A percentile compares a stretch with the other conserved stretches of the same genome.
These are phyloP conservation scores for Jaltomata sinuosa DNA, from an alignment of 257 asterid species.

Conservation along the genomic window DNA sequence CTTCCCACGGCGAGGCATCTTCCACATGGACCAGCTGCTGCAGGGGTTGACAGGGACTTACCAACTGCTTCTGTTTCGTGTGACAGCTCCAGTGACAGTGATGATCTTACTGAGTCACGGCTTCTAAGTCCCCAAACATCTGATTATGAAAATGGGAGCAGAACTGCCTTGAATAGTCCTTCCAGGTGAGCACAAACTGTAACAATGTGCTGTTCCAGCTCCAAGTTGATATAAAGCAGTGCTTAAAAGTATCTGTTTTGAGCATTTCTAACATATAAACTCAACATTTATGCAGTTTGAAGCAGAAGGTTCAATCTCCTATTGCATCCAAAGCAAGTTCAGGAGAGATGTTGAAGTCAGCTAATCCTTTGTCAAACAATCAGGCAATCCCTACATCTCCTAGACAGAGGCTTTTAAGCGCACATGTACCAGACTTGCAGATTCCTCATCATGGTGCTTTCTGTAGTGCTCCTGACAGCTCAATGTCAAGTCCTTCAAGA, in stretches of 20 bases:
- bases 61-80: slow-evolving; percentile 24
- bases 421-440: slow-evolving; percentile 19
- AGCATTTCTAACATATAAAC: not conserved
- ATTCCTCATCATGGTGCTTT: slow-evolving; percentile 23
- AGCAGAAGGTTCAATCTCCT: slow-evolving; percentile 22
- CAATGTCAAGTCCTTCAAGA: slow-evolving; percentile 62
- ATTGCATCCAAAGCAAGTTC: slow-evolving; percentile 12
- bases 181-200: slow-evolving; percentile 28
- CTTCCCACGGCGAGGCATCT: slow-evolving; percentile 15
- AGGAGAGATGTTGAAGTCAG: slow-evolving; percentile 18
- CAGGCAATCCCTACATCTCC: slow-evolving; percentile 15
- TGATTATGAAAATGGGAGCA: slow-evolving; percentile 31
- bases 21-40: slow-evolving; percentile 9
- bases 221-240: not conserved
- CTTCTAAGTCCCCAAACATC: slow-evolving; percentile 38
- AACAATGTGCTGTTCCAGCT: not conserved
- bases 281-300: slow-evolving; percentile 12
- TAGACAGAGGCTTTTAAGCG: slow-evolving; percentile 15
- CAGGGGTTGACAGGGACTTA: slow-evolving; percentile 24
- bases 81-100: slow-evolving; percentile 39
- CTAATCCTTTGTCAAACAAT: slow-evolving; percentile 10
- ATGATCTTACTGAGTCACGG: slow-evolving; percentile 29
- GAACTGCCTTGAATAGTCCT: slow-evolving; percentile 37
- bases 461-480: slow-evolving; percentile 29
- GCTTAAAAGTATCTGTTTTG: not conserved